These are phyloP conservation scores for Penicillium chermesinum DNA, from an alignment of 495 filamentous ascomycete genomes.

Conservation along the genomic window DNA sequence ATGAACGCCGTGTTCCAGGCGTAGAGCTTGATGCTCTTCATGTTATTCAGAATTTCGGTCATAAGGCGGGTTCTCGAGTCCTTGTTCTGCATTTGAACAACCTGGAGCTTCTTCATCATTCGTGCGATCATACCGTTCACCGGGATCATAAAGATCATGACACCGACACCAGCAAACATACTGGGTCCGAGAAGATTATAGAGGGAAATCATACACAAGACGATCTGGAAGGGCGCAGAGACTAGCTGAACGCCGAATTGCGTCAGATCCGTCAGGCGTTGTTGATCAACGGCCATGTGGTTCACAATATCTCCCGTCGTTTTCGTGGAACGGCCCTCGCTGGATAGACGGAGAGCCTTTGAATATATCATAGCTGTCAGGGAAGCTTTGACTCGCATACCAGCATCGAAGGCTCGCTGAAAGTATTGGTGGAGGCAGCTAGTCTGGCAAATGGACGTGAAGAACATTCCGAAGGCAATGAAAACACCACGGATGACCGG, in stretches of 20 bases:
- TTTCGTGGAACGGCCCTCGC: constrained; percentile 85
- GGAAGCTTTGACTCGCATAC: constrained; percentile 91
- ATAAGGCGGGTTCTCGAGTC: constrained; percentile 88
- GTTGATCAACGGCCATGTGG: constrained; percentile 96
- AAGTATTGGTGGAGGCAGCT: constrained; percentile 88
- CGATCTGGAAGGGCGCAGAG: constrained; percentile 96
- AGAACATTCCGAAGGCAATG: constrained; percentile 90
- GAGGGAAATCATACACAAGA: constrained; percentile 88
- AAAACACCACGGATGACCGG: constrained; percentile 78
- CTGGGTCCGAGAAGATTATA: constrained; percentile 90
- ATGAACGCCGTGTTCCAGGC: constrained; percentile 97
- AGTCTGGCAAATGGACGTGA: constrained; percentile 80
- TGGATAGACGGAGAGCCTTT: constrained; percentile 84
- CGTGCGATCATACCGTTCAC: constrained; percentile 90
- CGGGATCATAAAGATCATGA: constrained; percentile 97
- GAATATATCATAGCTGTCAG: constrained; percentile 87
- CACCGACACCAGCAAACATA: constrained; percentile 94
- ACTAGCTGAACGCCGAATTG: constrained; percentile 93
- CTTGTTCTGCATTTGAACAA: constrained; percentile 98
- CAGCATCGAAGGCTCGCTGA: constrained; percentile 87
- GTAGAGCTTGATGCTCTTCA: constrained; percentile 99
- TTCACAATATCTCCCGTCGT: constrained; percentile 98
- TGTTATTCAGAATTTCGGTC: constrained; percentile 98
- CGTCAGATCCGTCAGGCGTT: constrained; percentile 88
- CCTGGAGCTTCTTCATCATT: constrained; percentile 91